Percentiles rank a stretch among this genome's conserved stretches.
Evolutionary conservation across 1,284 basidiomycete genomes (phyloP).

Genomic region (Austroboletus novae-zelandiae): DNA sequence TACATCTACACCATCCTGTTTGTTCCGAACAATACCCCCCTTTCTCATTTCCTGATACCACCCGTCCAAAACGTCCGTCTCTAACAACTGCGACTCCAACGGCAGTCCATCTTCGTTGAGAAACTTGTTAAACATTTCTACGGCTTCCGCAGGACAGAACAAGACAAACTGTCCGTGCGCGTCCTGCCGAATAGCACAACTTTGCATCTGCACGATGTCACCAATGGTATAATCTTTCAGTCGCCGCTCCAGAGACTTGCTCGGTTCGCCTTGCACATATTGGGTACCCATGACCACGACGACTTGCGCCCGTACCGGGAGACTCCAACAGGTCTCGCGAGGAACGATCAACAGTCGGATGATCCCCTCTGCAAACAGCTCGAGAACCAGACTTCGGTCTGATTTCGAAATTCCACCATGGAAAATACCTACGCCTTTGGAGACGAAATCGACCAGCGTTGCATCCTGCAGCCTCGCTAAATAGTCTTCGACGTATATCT

Average conservation of each 20-base stretch:
- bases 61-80: conserved; percentile 45
- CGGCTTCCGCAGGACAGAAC: conserved; percentile 84
- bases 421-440: conserved; percentile 90
- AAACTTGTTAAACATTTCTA: conserved; percentile 78
- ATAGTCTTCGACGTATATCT: conserved; percentile 62
- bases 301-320: conserved; percentile 76
- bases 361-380: conserved; percentile 80
- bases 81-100: conserved; percentile 78
- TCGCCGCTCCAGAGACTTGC: conserved; percentile 54
- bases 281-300: conserved; percentile 95
- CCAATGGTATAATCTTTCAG: conserved; percentile 76
- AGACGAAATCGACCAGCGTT: conserved; percentile 70
- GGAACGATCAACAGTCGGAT: conserved; percentile 84
- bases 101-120: conserved; percentile 85
- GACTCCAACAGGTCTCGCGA: conserved; percentile 81
- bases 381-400: conserved; percentile 79
- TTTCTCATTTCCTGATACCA: conserved; percentile 52
- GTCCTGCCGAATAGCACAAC: conserved; percentile 70
- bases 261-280: conserved; percentile 60
- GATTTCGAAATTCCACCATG: conserved; percentile 68
- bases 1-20: conserved; percentile 73
- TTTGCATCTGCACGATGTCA: conserved; percentile 91
- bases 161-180: conserved; percentile 72
- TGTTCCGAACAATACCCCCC: conserved; percentile 44
- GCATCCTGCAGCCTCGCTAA: conserved; percentile 63